Evolutionary conservation across 192 early-diverging fungal species (phyloP).

Genomic region (Coemansia sp.): DNA sequence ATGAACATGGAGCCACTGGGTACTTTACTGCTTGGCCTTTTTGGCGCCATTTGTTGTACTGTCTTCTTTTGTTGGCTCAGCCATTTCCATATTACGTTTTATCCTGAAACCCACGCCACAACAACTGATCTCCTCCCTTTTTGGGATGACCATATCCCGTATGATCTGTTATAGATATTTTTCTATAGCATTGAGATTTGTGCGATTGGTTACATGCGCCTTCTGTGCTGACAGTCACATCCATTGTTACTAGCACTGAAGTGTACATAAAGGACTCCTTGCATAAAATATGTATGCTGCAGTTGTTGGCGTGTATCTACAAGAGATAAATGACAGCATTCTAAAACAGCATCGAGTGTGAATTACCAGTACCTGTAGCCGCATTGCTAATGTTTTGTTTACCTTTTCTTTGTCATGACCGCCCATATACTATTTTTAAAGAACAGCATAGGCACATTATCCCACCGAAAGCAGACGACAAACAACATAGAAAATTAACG

Average conservation of each 20-base stretch:
- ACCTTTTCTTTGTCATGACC: not conserved
- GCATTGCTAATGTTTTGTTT: not conserved
- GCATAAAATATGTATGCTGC: too few relatives aligned
- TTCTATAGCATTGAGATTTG: not conserved
- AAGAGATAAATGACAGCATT: not conserved
- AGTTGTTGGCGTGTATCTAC: not conserved
- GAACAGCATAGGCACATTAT: not conserved
- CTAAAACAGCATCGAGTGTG: not conserved
- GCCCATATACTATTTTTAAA: not conserved
- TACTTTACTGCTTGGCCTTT: not conserved
- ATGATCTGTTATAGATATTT: not conserved
- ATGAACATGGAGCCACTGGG: not conserved
- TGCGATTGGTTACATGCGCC: not conserved
- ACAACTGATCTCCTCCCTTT: not conserved
- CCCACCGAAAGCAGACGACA: not conserved
- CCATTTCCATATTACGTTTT: not conserved
- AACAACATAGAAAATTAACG: not conserved
- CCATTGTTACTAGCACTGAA: not conserved
- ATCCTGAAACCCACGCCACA: not conserved
- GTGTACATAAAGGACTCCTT: too few relatives aligned
- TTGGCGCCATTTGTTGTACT: not conserved
- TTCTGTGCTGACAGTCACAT: not conserved
- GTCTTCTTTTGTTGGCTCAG: not conserved
- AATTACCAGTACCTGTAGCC: not conserved
- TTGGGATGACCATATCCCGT: not conserved